Evolutionary conservation across 148 eudicot species (phyloP).

Genomic region (Silene conica): DNA sequence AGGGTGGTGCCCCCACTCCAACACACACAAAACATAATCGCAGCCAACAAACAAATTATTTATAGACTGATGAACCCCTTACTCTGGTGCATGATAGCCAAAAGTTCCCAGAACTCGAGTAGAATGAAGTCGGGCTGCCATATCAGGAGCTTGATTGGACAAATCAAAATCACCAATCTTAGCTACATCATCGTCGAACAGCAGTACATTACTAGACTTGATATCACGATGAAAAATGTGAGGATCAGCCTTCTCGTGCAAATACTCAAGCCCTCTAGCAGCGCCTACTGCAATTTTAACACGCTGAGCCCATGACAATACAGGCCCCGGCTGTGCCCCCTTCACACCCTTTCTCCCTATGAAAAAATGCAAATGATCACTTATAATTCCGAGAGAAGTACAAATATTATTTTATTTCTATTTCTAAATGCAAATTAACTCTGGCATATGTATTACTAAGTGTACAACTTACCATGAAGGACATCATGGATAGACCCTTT

Average conservation of each 20-base stretch:
- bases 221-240: conserved; percentile 67
- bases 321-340: conserved; percentile 95
- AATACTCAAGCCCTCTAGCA: conserved; percentile 81
- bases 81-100: conserved; percentile 97
- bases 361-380: background rate
- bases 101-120: conserved; percentile 85
- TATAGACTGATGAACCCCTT: conserved; percentile 21
- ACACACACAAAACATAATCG: background rate
- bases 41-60: background rate
- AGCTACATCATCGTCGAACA: conserved; percentile 73
- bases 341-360: conserved; percentile 81
- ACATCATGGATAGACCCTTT: conserved; percentile 84
- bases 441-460: background rate
- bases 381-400: background rate
- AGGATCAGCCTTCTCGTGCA: conserved; percentile 82
- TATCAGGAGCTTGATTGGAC: conserved; percentile 84
- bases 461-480: conserved; percentile 57
- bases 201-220: conserved; percentile 79
- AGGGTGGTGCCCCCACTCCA: no score
- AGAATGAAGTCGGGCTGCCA: conserved; percentile 92
- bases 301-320: conserved; percentile 69
- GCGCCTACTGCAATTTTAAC: conserved; percentile 82
- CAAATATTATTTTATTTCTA: no score
- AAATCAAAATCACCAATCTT: conserved; percentile 85
- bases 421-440: no score